A percentile compares a stretch with the other conserved stretches of the same genome.
Conservation (phyloP, 306 rosid genomes). For the Hippophae tibetana region DNA sequence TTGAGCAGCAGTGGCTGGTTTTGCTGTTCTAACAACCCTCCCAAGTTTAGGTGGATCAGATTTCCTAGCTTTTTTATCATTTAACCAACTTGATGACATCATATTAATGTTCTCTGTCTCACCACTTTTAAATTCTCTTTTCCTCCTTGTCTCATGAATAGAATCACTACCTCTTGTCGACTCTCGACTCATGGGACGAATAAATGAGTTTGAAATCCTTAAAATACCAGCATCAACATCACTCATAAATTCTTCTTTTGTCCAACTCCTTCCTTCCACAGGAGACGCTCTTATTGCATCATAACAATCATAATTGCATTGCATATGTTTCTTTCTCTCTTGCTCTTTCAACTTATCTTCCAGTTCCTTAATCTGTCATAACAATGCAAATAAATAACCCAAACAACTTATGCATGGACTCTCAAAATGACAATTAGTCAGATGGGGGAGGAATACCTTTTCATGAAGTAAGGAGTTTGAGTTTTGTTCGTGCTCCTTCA, state of each 20-base stretch:
- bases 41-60: slow-evolving; percentile 68
- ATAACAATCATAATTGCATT: slow-evolving; percentile 23
- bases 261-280: slow-evolving; percentile 22
- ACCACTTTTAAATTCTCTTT: slow-evolving; percentile 50
- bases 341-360: slow-evolving; percentile 50
- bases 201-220: slow-evolving; percentile 42
- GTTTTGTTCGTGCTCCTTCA: slow-evolving; percentile 52
- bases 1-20: slow-evolving; percentile 38
- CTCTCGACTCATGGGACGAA: slow-evolving; percentile 38
- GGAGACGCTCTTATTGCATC: slow-evolving; percentile 53
- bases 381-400: slow-evolving; percentile 6
- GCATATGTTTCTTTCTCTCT: slow-evolving; percentile 51
- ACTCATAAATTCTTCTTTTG: slow-evolving; percentile 31
- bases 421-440: too few relatives aligned
- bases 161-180: slow-evolving; percentile 47
- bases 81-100: slow-evolving; percentile 22
- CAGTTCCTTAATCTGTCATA: slow-evolving; percentile 58
- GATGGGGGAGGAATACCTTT: slow-evolving; percentile 30
- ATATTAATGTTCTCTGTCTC: slow-evolving; percentile 48
- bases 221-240: slow-evolving; percentile 48
- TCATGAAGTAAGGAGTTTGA: slow-evolving; percentile 44
- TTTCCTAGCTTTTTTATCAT: slow-evolving; percentile 46
- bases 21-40: slow-evolving; percentile 42
- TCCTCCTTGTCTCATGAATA: slow-evolving; percentile 43
- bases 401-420: too few relatives aligned